phyloP scores from a whole-genome alignment of 2,329 filamentous ascomycete species.

The Pyrenophora seminiperda region DNA sequence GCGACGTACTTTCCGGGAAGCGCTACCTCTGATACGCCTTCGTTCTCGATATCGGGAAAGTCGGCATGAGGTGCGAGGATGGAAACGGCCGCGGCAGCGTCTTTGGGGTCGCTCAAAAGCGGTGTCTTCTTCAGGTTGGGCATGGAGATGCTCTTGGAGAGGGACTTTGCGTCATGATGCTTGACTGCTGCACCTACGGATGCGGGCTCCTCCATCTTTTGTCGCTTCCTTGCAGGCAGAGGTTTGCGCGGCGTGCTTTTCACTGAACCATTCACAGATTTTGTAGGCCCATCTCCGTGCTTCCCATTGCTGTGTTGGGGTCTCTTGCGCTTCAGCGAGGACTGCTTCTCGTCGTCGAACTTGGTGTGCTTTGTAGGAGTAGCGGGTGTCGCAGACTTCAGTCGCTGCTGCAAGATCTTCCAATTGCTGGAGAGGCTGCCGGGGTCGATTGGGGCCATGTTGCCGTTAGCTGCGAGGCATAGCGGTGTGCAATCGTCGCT shows the following conservation, averaged over 20 bases:
- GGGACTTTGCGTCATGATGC: conserved; percentile 52
- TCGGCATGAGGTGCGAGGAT: conserved; percentile 52
- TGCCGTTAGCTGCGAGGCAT: conserved; percentile 37
- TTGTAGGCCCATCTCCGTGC: conserved; percentile 19
- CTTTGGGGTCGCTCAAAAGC: conserved; percentile 58
- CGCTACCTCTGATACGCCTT: conserved; percentile 56
- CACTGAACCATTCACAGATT: conserved; percentile 44
- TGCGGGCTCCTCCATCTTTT: conserved; percentile 47
- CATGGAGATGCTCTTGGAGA: conserved; percentile 43
- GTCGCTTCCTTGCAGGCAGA: conserved; percentile 37
- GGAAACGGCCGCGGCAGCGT: conserved; percentile 61
- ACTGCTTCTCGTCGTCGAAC: conserved; percentile 29
- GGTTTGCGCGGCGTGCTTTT: conserved; percentile 25
- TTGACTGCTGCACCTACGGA: conserved; percentile 42
- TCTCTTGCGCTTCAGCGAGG: conserved; percentile 45
- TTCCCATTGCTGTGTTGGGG: conserved; percentile 27
- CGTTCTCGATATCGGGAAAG: conserved; percentile 51
- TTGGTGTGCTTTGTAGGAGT: conserved; percentile 35
- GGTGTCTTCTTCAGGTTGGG: conserved; percentile 49
- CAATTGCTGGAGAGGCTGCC: conserved; percentile 65
- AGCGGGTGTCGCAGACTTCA: conserved; percentile 44
- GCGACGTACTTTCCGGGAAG: conserved; percentile 88
- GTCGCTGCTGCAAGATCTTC: conserved; percentile 74
- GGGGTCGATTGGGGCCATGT: conserved; percentile 50
- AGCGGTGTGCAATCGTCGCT: conserved; percentile 26